Evolutionary conservation across 768 basidiomycete genomes (phyloP).

Genomic region (Hortiboletus flavorubellus): DNA sequence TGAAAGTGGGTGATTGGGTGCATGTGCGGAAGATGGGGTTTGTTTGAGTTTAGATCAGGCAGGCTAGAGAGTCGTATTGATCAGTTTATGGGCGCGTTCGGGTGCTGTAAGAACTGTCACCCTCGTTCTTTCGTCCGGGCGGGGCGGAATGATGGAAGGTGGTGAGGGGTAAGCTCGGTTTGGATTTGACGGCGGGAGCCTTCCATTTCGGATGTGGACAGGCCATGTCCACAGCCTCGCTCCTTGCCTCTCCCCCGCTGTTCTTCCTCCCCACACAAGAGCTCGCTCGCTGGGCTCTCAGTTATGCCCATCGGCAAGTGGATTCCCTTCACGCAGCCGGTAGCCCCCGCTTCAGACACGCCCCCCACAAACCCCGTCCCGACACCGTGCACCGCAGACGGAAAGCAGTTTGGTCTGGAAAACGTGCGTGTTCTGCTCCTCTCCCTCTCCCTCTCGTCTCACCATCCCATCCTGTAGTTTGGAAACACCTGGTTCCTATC

Average conservation of each 20-base stretch:
- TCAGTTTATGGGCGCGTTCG: too few species aligned
- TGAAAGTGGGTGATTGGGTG: slow-evolving; percentile 62
- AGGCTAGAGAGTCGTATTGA: background rate
- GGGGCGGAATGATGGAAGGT: too few species aligned
- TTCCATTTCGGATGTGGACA: background rate
- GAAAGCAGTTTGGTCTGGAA: slow-evolving; percentile 93
- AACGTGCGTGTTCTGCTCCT: slow-evolving; percentile 60
- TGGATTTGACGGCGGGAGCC: too few species aligned
- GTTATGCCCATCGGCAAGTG: slow-evolving; percentile 39
- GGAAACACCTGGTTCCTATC: slow-evolving; percentile 86
- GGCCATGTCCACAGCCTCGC: background rate
- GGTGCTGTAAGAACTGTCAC: too few species aligned
- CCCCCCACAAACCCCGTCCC: slow-evolving; percentile 32
- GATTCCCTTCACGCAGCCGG: slow-evolving; percentile 34
- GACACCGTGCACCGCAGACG: slow-evolving; percentile 55
- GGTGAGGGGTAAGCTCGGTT: too few species aligned
- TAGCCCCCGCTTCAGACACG: slow-evolving; percentile 22
- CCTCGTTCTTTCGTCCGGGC: background rate
- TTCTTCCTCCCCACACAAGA: background rate
- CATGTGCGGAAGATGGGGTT: slow-evolving; percentile 42
- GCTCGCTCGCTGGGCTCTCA: background rate
- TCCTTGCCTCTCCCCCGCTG: background rate
- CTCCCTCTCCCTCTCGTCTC: slow-evolving; percentile 3
- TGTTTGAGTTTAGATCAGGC: slow-evolving; percentile 14
- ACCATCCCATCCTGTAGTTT: slow-evolving; percentile 52